A percentile compares a stretch with the other conserved stretches of the same genome.
phyloP scores from a whole-genome alignment of 169 alveolate genomes.

The Plasmodium blacklocki region DNA sequence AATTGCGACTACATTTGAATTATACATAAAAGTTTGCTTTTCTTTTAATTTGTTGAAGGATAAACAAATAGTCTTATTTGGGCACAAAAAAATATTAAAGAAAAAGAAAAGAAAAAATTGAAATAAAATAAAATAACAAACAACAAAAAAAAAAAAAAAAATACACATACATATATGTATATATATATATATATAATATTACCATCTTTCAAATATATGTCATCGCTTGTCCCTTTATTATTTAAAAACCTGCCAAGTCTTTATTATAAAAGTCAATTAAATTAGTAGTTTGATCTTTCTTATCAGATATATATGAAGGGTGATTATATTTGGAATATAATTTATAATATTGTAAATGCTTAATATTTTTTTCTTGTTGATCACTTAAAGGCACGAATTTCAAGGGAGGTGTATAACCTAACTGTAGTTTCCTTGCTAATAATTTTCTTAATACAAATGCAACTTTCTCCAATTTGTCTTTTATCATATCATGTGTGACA shows the following conservation, averaged over 20 bases:
- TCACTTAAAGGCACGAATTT: conserved; percentile 70
- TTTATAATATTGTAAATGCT: conserved; percentile 61
- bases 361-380: conserved; percentile 50
- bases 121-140: background rate
- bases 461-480: conserved; percentile 77
- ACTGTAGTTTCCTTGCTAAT: conserved; percentile 84
- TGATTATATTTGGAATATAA: conserved; percentile 60
- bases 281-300: conserved; percentile 1
- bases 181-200: background rate
- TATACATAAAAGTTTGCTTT: no score
- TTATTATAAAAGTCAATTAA: conserved; percentile 34
- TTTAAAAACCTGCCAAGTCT: conserved; percentile 48
- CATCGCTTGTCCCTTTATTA: background rate
- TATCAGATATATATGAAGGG: conserved; percentile 12
- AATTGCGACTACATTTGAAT: no score
- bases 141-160: no score
- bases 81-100: background rate
- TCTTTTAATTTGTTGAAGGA: no score
- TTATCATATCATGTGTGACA: conserved; percentile 76
- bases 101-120: background rate
- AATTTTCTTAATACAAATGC: conserved; percentile 79
- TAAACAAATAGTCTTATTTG: background rate
- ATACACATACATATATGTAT: background rate
- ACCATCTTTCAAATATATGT: background rate
- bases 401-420: conserved; percentile 89